These are phyloP conservation scores for Farysia itapuensis DNA, from an alignment of 1,284 basidiomycete genomes.

Conservation along the genomic window DNA sequence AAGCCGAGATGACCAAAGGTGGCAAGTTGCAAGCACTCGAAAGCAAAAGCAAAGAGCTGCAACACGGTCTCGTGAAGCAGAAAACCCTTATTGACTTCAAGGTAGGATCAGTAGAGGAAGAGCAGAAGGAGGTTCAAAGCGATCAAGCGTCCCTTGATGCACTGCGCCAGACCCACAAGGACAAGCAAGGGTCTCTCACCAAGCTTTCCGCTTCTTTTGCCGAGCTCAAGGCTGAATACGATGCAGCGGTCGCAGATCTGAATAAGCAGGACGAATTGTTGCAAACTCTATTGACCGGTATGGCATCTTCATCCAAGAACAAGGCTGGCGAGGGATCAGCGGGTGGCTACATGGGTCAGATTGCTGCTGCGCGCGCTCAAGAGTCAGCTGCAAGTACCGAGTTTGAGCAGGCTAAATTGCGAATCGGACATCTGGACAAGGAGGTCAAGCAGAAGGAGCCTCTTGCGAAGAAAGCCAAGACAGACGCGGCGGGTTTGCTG, in stretches of 20 bases:
- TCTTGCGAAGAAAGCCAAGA: slow-evolving; percentile 80
- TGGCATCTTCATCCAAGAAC: slow-evolving; percentile 69
- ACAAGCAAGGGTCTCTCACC: slow-evolving; percentile 26
- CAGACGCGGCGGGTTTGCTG: slow-evolving; percentile 74
- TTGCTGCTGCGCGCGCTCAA: slow-evolving; percentile 80
- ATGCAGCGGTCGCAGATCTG: slow-evolving; percentile 70
- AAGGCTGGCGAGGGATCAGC: slow-evolving; percentile 65
- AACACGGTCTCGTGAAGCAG: slow-evolving; percentile 82
- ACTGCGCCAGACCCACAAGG: slow-evolving; percentile 62
- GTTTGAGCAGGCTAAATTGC: slow-evolving; percentile 79
- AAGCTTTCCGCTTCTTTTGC: slow-evolving; percentile 34
- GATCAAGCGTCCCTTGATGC: slow-evolving; percentile 65
- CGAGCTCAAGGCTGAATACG: slow-evolving; percentile 68
- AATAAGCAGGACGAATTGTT: slow-evolving; percentile 85
- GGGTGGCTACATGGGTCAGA: slow-evolving; percentile 94
- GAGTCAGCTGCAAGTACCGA: slow-evolving; percentile 78
- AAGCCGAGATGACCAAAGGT: slow-evolving; percentile 70
- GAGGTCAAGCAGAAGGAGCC: slow-evolving; percentile 78
- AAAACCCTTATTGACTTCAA: slow-evolving; percentile 85
- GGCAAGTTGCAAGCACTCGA: slow-evolving; percentile 78
- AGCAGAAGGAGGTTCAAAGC: slow-evolving; percentile 69
- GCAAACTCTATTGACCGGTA: slow-evolving; percentile 89
- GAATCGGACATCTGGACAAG: slow-evolving; percentile 76
- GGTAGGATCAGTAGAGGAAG: slow-evolving; percentile 75
- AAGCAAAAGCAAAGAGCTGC: slow-evolving; percentile 75